Conservation (phyloP, 164 flowering plant genomes). For the Cinnamomum chago region DNA sequence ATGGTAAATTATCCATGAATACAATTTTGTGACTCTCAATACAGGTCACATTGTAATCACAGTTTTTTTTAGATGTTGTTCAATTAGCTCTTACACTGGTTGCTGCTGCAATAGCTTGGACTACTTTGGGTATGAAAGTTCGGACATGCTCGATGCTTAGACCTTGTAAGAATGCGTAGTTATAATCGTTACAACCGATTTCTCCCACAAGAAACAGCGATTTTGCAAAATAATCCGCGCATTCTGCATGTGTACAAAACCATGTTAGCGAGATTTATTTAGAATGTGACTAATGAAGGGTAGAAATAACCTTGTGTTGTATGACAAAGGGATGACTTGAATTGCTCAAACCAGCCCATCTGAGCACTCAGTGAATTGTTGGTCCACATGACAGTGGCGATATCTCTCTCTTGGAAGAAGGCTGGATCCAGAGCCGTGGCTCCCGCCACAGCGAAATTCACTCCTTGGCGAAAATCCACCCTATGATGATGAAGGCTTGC, state of each 20-base stretch:
- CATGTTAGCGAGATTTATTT: not conserved
- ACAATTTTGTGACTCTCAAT: too few species aligned
- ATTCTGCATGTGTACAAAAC: slow-evolving; percentile 12
- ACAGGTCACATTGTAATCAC: too few species aligned
- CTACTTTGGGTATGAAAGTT: slow-evolving; percentile 17
- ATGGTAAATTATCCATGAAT: too few species aligned
- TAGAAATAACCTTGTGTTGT: not conserved
- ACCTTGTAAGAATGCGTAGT: slow-evolving; percentile 11
- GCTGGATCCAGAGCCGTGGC: slow-evolving; percentile 42
- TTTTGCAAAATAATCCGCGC: slow-evolving; percentile 8
- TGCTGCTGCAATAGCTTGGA: slow-evolving; percentile 18
- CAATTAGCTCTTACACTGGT: slow-evolving; percentile 16
- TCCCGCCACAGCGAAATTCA: slow-evolving; percentile 59
- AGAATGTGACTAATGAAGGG: not conserved
- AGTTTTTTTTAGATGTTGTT: not conserved
- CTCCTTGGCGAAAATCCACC: slow-evolving; percentile 21
- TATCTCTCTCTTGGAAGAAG: slow-evolving; percentile 21
- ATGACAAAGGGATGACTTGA: slow-evolving; percentile 2
- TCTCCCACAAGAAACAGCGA: slow-evolving; percentile 34
- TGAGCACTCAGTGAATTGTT: slow-evolving; percentile 25
- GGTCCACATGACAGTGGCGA: slow-evolving; percentile 1
- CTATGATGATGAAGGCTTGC: slow-evolving; percentile 1
- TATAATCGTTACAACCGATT: slow-evolving; percentile 38
- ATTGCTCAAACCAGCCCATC: slow-evolving; percentile 29
- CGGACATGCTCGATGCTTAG: slow-evolving; percentile 6